A percentile compares a stretch with the other conserved stretches of the same genome.
These are phyloP conservation scores for Lipomyces mesembrius DNA, from an alignment of 805 yeast genomes.

Conservation along the genomic window DNA sequence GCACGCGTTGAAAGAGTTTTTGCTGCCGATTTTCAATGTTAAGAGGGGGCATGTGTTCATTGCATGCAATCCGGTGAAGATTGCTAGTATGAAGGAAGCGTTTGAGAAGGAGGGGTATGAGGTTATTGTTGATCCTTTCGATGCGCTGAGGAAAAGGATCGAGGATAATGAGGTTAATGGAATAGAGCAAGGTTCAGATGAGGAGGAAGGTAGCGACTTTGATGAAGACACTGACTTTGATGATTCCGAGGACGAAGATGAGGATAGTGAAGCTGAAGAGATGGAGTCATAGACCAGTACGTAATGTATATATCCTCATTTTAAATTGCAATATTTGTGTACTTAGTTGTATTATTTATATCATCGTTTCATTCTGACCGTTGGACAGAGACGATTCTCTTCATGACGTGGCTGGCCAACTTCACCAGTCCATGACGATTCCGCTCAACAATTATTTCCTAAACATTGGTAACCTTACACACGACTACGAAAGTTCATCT, in stretches of 20 bases:
- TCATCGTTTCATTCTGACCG: too few species aligned
- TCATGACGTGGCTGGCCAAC: too few species aligned
- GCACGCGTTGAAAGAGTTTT: constrained; percentile 58
- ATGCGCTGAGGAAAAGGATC: constrained; percentile 39
- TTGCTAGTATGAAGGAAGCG: constrained; percentile 52
- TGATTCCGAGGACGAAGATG: constrained; percentile 29
- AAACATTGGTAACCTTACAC: too few species aligned
- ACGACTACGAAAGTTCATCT: too few species aligned
- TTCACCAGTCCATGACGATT: too few species aligned
- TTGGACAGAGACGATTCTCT: too few species aligned
- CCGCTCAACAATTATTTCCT: too few species aligned
- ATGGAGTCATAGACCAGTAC: not conserved
- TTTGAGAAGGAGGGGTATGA: constrained; percentile 63
- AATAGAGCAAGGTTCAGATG: constrained; percentile 40
- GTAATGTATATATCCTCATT: not conserved
- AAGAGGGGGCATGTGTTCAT: constrained; percentile 63
- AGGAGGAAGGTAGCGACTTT: constrained; percentile 31
- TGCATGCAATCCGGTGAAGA: constrained; percentile 72
- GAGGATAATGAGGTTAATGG: constrained; percentile 41
- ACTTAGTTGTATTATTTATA: too few species aligned
- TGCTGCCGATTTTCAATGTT: constrained; percentile 66
- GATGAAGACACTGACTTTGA: constrained; percentile 31
- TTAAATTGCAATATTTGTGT: too few species aligned
- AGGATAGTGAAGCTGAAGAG: constrained; percentile 13
- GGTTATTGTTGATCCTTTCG: constrained; percentile 61